Evolutionary conservation across 1,139 yeast species (phyloP), one percentile per base, ranked within the genome.

Genomic region (Hyphopichia wangnamkhiaoensis): DNA sequence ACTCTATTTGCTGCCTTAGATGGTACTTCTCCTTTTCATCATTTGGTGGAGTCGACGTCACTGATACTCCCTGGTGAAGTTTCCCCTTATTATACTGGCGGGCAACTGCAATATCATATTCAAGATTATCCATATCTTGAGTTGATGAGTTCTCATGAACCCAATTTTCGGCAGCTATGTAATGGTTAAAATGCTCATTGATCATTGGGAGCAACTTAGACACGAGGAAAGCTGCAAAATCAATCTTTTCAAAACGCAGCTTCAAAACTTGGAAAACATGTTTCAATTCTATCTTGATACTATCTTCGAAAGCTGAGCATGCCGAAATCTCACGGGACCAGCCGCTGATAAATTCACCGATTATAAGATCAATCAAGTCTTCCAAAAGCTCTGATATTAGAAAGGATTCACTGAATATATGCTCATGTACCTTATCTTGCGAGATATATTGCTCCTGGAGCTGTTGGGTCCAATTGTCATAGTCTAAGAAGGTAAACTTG

Each of bases 271-370:
- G 50, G 1, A 80, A 54, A 0, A 79, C 75, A 2, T 50, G 45
- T 8, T 74, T 65, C 21, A 90, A 54, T 37, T 81, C 77, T 0
- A 54, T 38, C 31, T 71, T 74, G 4, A 89, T 67, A 28, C 76
- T 74, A 2, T 74, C 69, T 5, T 82, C 79, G 48, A 90, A 86
- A 4, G 71, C 52, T 1, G 60, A 47, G 36, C 77, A 74, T 0
- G 56, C 41, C 0, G 86, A 74, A 6, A 84, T 71, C 13, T 63
- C 62, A 3, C 53, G 46, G 50, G 68, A 87, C 97, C 97, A 90
- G 3, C 78, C 57, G 32, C 63, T 57, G 1, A 90, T 71, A 56
- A 85, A 89, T 46, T 82, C 85, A 10, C 77, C 58, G 2, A 84
- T 49, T 1, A 88, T 65, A 19, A 76, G 58, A 27, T 71, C 68